Evolutionary conservation across 2,329 filamentous ascomycete genomes (phyloP), one percentile per base, ranked within the genome.

Genomic region (Phialocephala subalpina): DNA sequence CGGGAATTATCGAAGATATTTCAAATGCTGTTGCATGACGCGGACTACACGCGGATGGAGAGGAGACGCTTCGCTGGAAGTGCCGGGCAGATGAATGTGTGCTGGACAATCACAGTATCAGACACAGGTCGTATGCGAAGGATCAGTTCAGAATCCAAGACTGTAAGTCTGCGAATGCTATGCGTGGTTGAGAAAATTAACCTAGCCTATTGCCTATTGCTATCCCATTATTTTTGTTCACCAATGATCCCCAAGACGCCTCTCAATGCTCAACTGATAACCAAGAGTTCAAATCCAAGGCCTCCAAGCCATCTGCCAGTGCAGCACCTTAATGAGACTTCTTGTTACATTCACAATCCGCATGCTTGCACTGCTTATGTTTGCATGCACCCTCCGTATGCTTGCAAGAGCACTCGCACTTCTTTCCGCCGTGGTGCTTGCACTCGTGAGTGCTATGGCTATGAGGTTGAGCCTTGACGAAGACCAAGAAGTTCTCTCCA

Each of bases 401-500:
- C 18, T 7, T 57, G 55, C 55, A 57, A 3, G 29, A 36, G 33
- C 55, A 57, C 29, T 57, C 55, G 20, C 55, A 66, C 53, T 60
- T 63, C 27, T 52, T 58, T 16, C 62, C 64, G 12, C 47, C 62
- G 42, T 70, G 66, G 38, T 67, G 62, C 38, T 61, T 60, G 27
- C 64, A 59, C 33, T 25, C 45, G 45, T 68, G 68, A 18, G 42
- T 22, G 49, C 42, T 40, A 25, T 70, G 67, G 12, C 33, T 35
- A 49, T 68, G 62, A 36, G 65, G 68, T 47, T 68, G 66, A 5
- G 78, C 78, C 68, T 75, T 78, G 6, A 83, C 76, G 1, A 75
- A 72, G 5, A 82, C 75, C 2, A 73, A 67, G 53, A 75, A 78
- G 69, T 82, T 82, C 73, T 81, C 77, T 0, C 82, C 82, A 8